Base-by-base conservation (phyloP, 805 yeast species). In the Blastobotrys chiropterorum region DNA sequence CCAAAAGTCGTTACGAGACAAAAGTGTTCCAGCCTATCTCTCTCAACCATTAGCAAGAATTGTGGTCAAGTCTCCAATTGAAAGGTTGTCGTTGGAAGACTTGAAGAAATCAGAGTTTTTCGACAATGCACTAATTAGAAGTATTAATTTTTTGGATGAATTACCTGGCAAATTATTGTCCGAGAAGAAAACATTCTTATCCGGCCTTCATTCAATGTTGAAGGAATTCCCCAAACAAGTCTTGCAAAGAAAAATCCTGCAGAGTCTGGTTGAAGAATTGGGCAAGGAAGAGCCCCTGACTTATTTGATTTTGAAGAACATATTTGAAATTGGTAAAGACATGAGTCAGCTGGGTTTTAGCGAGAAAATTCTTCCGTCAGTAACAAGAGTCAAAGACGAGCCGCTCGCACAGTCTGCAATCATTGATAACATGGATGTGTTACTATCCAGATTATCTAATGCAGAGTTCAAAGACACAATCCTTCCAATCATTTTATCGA, bases 111-210 rank as follows among this genome's bases (percentile, higher is more conserved):
- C 89, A 7, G 80, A 77, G 38, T 86, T 80, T 59, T 92, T 90
- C 67, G 86, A 88, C 68, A 90, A 89, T 56, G 87, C 92, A 48
- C 71, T 90, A 47, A 81, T 92, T 48, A 84, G 85, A 61, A 83
- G 95, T 2, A 75, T 92, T 72, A 81, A 84, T 65, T 83, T 85
- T 59, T 67, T 92, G 44, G 97, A 92, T 62, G 94, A 86, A 52
- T 82, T 87, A 55, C 80, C 90, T 7, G 86, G 96, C 0, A 84
- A 86, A 59, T 70, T 83, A 1, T 71, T 73, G 4, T 76, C 75
- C 15, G 97, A 92, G 53, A 85, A 84, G 60, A 65, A 78, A 20
- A 72, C 80, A 0, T 89, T 89, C 62, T 72, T 90, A 57, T 77
- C 77, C 50, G 89, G 89, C 1, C 72, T 92, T 49, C 67, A 78